Conservation (phyloP, 2,329 filamentous ascomycete genomes). For the Fusarium concolor region DNA sequence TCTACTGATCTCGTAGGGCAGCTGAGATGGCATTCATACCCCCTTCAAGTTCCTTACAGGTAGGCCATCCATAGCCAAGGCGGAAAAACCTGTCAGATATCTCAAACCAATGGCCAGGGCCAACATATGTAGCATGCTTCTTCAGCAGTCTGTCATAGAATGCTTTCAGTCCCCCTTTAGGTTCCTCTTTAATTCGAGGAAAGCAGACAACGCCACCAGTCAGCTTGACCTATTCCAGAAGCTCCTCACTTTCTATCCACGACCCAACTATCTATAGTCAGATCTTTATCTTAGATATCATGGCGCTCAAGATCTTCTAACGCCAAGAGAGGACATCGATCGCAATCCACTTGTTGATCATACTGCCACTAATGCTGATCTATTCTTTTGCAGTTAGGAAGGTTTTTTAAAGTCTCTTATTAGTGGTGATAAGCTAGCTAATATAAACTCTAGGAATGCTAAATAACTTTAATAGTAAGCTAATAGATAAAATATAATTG, state of each 20-base stretch:
- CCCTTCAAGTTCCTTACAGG: neutral
- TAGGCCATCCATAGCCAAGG: conserved; percentile 8
- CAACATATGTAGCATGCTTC: neutral
- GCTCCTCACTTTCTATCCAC: neutral
- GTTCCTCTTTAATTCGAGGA: neutral
- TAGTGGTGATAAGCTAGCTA: neutral
- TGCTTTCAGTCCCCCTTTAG: neutral
- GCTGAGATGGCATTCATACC: neutral
- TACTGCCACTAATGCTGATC: conserved; percentile 1
- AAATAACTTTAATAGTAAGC: neutral
- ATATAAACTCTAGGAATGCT: neutral
- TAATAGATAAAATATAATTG: neutral
- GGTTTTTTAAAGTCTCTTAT: neutral
- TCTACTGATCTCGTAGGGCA: neutral
- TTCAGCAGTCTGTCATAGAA: neutral
- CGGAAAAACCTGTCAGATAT: neutral
- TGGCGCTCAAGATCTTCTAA: neutral
- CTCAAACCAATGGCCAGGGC: conserved; percentile 8
- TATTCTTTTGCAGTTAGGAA: conserved; percentile 8
- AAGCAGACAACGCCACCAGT: conserved; percentile 3
- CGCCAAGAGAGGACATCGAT: neutral
- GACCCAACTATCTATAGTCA: conserved; percentile 1
- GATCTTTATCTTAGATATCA: neutral
- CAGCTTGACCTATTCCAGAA: conserved; percentile 5
- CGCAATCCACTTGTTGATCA: conserved; percentile 1